Conservation (phyloP, 352 stramenopile genomes). For the Phytopythium boreale region DNA sequence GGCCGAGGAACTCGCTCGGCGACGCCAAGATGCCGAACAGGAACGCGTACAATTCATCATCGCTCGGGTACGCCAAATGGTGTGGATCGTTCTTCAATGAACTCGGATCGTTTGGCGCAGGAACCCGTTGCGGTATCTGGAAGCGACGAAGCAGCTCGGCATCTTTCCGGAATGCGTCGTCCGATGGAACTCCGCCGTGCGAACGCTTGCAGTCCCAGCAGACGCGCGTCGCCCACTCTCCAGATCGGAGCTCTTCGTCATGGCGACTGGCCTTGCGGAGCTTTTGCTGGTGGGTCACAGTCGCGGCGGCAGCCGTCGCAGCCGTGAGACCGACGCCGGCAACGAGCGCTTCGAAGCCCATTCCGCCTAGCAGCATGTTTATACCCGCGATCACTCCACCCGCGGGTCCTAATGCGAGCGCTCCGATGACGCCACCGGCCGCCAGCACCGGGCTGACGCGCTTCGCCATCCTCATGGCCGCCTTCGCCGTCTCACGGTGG, state of each 20-base stretch:
- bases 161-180: slow-evolving; percentile 55
- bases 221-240: slow-evolving; percentile 67
- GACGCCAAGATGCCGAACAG: slow-evolving; percentile 55
- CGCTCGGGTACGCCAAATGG: slow-evolving; percentile 18
- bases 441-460: slow-evolving; percentile 48
- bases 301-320: slow-evolving; percentile 47
- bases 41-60: slow-evolving; percentile 54
- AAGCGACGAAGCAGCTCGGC: slow-evolving; percentile 54
- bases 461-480: slow-evolving; percentile 26
- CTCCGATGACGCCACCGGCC: slow-evolving; percentile 53
- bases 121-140: slow-evolving; percentile 15
- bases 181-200: slow-evolving; percentile 34
- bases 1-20: slow-evolving; percentile 49
- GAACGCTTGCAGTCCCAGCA: slow-evolving; percentile 63
- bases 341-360: slow-evolving; percentile 51
- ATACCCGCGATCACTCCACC: slow-evolving; percentile 51
- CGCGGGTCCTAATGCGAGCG: slow-evolving; percentile 45
- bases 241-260: slow-evolving; percentile 40
- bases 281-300: slow-evolving; percentile 49
- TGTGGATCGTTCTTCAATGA: neutral
- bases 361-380: slow-evolving; percentile 50
- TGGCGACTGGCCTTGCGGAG: slow-evolving; percentile 30
- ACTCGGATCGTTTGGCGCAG: neutral
- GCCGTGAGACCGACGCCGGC: slow-evolving; percentile 59
- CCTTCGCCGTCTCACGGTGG: slow-evolving; percentile 10